Base-by-base conservation (phyloP, 2,329 filamentous ascomycete species). In the Parastagonospora avenae region DNA sequence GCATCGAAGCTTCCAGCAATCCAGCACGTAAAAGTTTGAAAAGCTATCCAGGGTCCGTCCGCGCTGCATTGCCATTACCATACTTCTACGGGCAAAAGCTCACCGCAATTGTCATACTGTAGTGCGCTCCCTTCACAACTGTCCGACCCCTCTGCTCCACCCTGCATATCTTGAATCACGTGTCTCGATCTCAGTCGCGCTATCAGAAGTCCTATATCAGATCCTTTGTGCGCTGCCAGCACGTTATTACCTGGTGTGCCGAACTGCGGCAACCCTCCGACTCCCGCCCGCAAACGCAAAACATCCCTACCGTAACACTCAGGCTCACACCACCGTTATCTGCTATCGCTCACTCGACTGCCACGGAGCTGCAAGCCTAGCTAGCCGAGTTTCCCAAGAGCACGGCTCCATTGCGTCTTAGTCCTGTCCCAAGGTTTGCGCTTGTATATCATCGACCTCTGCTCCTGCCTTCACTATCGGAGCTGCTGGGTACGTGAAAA, bases 131-230 rank as follows among this genome's bases (percentile, higher is more conserved):
- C 37, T 35, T 36, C 42, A 38, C 44, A 42, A 46, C 27, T 45
- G 27, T 19, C n/a, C 24, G n/a, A n/a, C 2, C 42, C 27, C 30
- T 12, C 42, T 46, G 28, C 52, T 43, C 47, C 49, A 46, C 60
- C 57, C 59, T 68, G 66, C 59, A 66, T 67, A 59, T 47, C 39
- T 27, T 50, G 54, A 47, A 59, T 63, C 66, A 64, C 66, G 63
- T 68, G 63, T 57, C 35, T 41, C 38, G 35, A 43, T 27, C 32
- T 49, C 44, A 28, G 50, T 45, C 52, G 48, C 57, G 50, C 54
- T 58, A 62, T 57, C 57, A 57, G 55, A 48, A 40, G 8, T 10
- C 51, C 42, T 32, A 55, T 50, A 55, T 50, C 54, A 54, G 54
- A 55, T 61, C 53, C 56, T 56, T 52, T 54, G 56, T 59, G 57